Base-by-base conservation (phyloP, 2,329 filamentous ascomycete species). In the Fonsecaea pedrosoi region DNA sequence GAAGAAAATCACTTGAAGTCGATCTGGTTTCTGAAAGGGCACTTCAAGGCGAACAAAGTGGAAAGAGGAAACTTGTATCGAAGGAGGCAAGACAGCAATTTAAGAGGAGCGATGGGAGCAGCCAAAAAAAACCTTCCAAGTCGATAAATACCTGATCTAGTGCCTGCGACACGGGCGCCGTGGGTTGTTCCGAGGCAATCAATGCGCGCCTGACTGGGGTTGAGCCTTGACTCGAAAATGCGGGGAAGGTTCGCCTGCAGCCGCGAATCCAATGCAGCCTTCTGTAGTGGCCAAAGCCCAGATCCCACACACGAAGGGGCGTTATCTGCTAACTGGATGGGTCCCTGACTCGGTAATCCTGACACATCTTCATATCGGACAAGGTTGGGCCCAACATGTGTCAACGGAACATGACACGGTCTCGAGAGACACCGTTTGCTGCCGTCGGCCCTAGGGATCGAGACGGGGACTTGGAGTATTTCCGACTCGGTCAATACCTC, bases 161-260 rank as follows among this genome's bases (percentile, higher is more conserved):
- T 60, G 42, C 42, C 42, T 21, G 12, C n/a, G n/a, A 48, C 42
- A 50, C 45, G 45, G 25, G 4, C 30, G 30, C 45, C 45, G 10
- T 30, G 9, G 8, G 1, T 50, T 45, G 30, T 10, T 60, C 57
- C 57, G 57, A 60, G 57, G 57, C 50, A 60, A 50, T 60, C 37
- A 42, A 50, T 7, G 45, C 45, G 57, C 45, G 45, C 45, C 45
- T 25, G 25, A 30, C 54, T 35, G 54, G 54, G 54, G 54, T 35
- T 55, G 42, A 54, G 12, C 6, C 42, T 38, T 66, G 18, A 9
- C 38, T 42, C 35, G 59, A 53, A 35, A 38, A 54, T 64, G 62
- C 62, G 62, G 62, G 62, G 62, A 42, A 64, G 30, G 13, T n/a
- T 54, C 12, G 18, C 18, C 18, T 25, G 45, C 45, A 18, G 45